These are phyloP conservation scores for Quercus lobata DNA, from an alignment of 331 rosid species.

Conservation along the genomic window DNA sequence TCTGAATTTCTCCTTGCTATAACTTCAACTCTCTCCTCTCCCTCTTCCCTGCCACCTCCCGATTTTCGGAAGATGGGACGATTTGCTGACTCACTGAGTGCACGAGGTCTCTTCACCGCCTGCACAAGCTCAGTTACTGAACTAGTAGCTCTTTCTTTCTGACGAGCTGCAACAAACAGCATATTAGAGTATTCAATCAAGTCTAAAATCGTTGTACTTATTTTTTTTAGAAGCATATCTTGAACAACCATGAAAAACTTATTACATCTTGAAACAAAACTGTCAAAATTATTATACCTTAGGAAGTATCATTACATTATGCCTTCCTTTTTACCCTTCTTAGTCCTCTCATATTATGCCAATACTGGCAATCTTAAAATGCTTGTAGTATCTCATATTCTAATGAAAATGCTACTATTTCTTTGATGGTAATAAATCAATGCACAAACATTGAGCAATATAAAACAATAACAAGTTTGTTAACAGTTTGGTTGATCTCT, in stretches of 20 bases:
- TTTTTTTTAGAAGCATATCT: not conserved
- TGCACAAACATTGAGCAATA: not conserved
- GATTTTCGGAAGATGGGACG: slow-evolving; percentile 60
- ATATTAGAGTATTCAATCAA: slow-evolving; percentile 6
- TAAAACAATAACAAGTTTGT: not conserved
- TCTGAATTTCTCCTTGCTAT: slow-evolving; percentile 62
- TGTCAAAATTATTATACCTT: not conserved
- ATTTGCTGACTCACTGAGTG: slow-evolving; percentile 69
- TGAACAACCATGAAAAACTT: not conserved
- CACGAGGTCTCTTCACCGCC: slow-evolving; percentile 87
- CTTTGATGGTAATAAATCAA: not conserved
- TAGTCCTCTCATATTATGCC: too few species aligned
- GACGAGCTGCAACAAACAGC: slow-evolving; percentile 65
- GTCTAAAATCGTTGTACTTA: not conserved
- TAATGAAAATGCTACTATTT: not conserved
- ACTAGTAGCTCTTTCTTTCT: slow-evolving; percentile 71
- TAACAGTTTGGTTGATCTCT: not conserved
- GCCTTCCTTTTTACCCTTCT: too few species aligned
- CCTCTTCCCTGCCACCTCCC: slow-evolving; percentile 31
- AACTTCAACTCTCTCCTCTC: slow-evolving; percentile 28
- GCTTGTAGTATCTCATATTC: too few species aligned
- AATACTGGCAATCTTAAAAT: too few species aligned
- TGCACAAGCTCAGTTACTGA: slow-evolving; percentile 67
- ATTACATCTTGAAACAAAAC: not conserved
- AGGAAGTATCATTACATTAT: not conserved